Evolutionary conservation across 306 rosid species (phyloP).

Genomic region (Rosa multiflora): DNA sequence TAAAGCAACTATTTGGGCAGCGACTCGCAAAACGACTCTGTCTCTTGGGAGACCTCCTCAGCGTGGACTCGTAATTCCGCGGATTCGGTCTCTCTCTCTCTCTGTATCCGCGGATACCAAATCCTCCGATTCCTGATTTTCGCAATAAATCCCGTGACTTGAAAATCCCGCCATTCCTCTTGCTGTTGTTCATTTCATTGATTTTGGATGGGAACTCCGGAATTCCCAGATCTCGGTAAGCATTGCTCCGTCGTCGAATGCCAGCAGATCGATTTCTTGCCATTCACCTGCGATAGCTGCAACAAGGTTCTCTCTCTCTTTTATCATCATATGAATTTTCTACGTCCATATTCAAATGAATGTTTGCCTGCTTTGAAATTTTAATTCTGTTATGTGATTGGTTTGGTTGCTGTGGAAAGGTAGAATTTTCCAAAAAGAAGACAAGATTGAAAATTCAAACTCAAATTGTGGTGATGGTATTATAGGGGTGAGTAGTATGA

Average conservation of each 20-base stretch:
- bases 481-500: not conserved
- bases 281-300: conserved; percentile 93
- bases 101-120: conserved; percentile 22
- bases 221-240: conserved; percentile 88
- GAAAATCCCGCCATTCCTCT: too few relatives aligned
- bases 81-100: not conserved
- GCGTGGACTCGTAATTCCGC: conserved; percentile 25
- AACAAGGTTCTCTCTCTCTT: conserved; percentile 39
- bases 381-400: not conserved
- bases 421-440: not conserved
- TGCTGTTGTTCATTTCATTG: not conserved
- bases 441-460: not conserved
- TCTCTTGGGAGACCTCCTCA: not conserved
- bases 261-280: conserved; percentile 81
- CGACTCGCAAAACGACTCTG: not conserved
- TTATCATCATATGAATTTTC: not conserved
- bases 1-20: not conserved
- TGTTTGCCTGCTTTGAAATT: not conserved
- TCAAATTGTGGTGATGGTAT: not conserved
- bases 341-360: not conserved
- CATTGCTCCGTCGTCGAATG: conserved; percentile 75
- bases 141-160: not conserved
- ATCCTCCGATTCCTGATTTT: not conserved
- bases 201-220: conserved; percentile 79
- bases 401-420: conserved; percentile 8